Base-by-base conservation (phyloP, 257 asterid genomes). In the Penstemon barbatus region DNA sequence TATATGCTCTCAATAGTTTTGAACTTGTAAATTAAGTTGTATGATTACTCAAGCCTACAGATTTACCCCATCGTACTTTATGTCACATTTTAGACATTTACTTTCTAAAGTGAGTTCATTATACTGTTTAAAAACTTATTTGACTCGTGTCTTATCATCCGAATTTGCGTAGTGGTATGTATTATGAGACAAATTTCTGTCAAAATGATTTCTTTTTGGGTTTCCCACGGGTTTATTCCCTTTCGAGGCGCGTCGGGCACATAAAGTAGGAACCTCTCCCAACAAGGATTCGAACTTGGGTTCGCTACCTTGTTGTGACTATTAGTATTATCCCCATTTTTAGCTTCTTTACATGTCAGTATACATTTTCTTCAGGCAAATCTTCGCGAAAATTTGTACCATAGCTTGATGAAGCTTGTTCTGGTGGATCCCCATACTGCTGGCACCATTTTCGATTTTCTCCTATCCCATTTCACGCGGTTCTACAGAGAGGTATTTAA, bases 351-450 rank as follows among this genome's bases (percentile, higher is more conserved):
- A 49, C 61, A 10, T 10, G 51, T 60, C 70, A 56, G 2, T 45
- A 15, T 69, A 49, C 38, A 68, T 42, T 11, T 55, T 19, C 43
- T 38, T 66, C 72, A 90, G 97, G 97, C 86, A 67, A 88, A 81
- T 69, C 83, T 85, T 66, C 83, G 92, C 70, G 87, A 81, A 77
- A 79, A 70, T 63, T 77, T 88, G 76, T 90, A 90, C 77, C 80
- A 71, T 69, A 94, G 92, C 70, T 81, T 90, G 53, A 74, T 86
- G 78, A 88, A 86, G 86, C 89, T 88, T 83, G 92, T 86, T 69
- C 77, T 90, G 79, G 86, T 82, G 77, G 97, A 90, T 74, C 96
- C 92, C 59, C 71, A 51, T 74, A 72, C 79, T 72, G 83, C 87
- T 55, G 78, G 86, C 57, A 61, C 82, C 66, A 78, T 85, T 79